Evolutionary conservation across 164 flowering plant genomes (phyloP), one percentile per base, ranked within the genome.

Genomic region (Taxillus chinensis): DNA sequence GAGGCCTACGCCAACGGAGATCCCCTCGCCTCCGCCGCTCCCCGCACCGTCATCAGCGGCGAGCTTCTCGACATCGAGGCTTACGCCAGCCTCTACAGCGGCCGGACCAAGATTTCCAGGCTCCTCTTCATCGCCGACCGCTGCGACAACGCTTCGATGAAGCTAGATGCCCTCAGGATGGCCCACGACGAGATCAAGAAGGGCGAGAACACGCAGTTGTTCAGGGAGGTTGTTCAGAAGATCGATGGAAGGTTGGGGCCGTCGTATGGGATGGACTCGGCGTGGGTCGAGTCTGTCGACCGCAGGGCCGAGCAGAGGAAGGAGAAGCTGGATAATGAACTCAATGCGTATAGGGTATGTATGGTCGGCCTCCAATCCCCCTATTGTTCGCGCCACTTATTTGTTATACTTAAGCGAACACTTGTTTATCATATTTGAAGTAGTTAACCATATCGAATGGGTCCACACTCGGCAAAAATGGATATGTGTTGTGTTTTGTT

Each of bases 141-240:
- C 40, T 84, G 90, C 66, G 83, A 57, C 45, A 80, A 78, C 70
- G 66, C 63, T 27, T n/a, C 78, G 60, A 83, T 84, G 91, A 78
- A 85, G 67, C 40, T 86, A 37, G 99, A 95, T 62, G 97, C 99
- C 11, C 71, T 89, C 9, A 59, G 97, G 39, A 89, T 95, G 91
- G 96, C 96, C 4, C 83, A 82, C 59, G 96, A 95, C 11, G 95
- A 89, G 82, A 76, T 85, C 52, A 95, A 89, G 78, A 91, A 87
- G 70, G 97, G 95, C 5, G 96, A 87, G 78, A 85, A 91, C 67
- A 75, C 87, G 45, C 84, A 76, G 80, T 57, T 86, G 27, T 85
- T 76, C 59, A 63, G 89, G 10, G 96, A 90, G 38, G 90, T 86
- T 15, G 90, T 81, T 10, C 68, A 73, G 78, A 95, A 80, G 82